A percentile compares a stretch with the other conserved stretches of the same genome.
These are phyloP conservation scores for Plasmodium malariae DNA, from an alignment of 169 alveolate genomes.

Conservation along the genomic window DNA sequence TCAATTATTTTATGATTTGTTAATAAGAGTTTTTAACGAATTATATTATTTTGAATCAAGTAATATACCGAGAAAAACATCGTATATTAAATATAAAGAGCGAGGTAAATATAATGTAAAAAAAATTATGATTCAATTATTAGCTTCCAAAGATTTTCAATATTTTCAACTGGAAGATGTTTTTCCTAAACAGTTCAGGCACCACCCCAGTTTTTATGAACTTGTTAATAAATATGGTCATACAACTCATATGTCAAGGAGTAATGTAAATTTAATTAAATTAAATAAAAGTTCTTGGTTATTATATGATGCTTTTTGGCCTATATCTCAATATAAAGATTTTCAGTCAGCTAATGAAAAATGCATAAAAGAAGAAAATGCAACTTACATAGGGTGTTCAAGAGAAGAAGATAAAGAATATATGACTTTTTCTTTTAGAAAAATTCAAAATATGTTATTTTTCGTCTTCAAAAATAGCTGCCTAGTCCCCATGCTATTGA, in stretches of 20 bases:
- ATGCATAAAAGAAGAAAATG: conserved; percentile 58
- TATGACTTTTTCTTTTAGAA: conserved; percentile 20
- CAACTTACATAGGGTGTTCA: conserved; percentile 64
- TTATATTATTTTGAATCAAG: conserved; percentile 49
- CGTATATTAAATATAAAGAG: conserved; percentile 23
- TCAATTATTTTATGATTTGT: conserved; percentile 48
- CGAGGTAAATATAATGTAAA: conserved; percentile 62
- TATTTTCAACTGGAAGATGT: conserved; percentile 47
- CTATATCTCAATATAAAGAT: conserved; percentile 37
- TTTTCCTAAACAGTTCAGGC: conserved; percentile 50
- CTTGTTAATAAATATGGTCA: conserved; percentile 44
- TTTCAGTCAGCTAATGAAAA: conserved; percentile 64
- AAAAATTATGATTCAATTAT: conserved; percentile 43
- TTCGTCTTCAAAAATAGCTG: conserved; percentile 51
- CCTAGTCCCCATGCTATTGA: conserved; percentile 32
- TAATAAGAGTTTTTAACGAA: conserved; percentile 60
- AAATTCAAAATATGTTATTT: conserved; percentile 35
- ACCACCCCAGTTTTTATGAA: conserved; percentile 57
- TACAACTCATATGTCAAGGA: conserved; percentile 48
- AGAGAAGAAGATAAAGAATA: conserved; percentile 54
- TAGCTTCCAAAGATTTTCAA: conserved; percentile 71
- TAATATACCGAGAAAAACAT: conserved; percentile 68
- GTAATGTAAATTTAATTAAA: conserved; percentile 40
- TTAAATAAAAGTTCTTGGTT: conserved; percentile 56
- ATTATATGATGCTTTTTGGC: conserved; percentile 71